A percentile compares a stretch with the other conserved stretches of the same genome.
phyloP scores from a whole-genome alignment of 768 basidiomycete species.

The Boletus sp. region DNA sequence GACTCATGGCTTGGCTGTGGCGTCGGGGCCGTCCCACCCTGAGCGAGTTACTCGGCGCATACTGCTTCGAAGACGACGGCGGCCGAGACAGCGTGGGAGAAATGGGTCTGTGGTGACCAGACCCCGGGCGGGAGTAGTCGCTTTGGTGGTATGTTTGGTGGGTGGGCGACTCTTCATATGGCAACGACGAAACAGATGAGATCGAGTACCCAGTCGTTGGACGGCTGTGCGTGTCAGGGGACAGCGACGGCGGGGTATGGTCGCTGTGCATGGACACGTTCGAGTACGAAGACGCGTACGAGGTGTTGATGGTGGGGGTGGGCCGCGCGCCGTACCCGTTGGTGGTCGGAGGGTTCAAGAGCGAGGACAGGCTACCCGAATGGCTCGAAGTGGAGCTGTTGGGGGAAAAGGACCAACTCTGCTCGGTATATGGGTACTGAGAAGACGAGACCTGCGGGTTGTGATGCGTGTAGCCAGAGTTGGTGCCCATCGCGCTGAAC shows the following conservation, averaged over 20 bases:
- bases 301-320: conserved; percentile 68
- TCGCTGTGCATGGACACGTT: conserved; percentile 66
- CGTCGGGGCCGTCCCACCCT: conserved; percentile 72
- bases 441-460: conserved; percentile 43
- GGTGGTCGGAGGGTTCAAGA: conserved; percentile 64
- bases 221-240: conserved; percentile 70
- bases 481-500: conserved; percentile 41
- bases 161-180: conserved; percentile 58
- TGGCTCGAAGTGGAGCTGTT: conserved; percentile 60
- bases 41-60: conserved; percentile 48
- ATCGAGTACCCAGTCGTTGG: conserved; percentile 87
- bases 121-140: conserved; percentile 73
- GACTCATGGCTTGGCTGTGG: conserved; percentile 85
- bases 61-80: conserved; percentile 61
- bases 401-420: conserved; percentile 50
- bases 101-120: conserved; percentile 62
- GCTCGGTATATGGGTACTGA: conserved; percentile 65
- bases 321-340: conserved; percentile 49
- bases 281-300: conserved; percentile 66
- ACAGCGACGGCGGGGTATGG: conserved; percentile 67
- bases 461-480: conserved; percentile 31
- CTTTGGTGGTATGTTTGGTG: conserved; percentile 38
- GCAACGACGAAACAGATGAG: conserved; percentile 73
- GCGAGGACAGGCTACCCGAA: conserved; percentile 72
- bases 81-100: conserved; percentile 71